Evolutionary conservation across 1,139 yeast species (phyloP).

Genomic region (Kazachstania sp.): DNA sequence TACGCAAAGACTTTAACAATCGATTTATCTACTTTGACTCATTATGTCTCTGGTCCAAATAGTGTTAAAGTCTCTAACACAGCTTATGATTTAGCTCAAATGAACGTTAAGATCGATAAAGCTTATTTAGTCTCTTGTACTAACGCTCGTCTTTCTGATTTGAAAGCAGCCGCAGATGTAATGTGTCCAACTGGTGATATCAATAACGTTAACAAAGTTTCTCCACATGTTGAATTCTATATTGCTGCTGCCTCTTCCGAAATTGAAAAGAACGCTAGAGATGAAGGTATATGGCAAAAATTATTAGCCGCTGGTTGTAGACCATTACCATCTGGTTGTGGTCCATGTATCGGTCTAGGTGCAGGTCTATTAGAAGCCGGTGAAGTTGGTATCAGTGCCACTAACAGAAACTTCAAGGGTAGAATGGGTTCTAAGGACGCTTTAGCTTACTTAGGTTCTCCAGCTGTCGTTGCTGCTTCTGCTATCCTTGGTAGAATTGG

Average conservation of each 20-base stretch:
- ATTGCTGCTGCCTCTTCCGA: slow-evolving; percentile 95
- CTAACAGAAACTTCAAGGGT: slow-evolving; percentile 96
- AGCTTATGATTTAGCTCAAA: slow-evolving; percentile 60
- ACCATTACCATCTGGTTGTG: slow-evolving; percentile 97
- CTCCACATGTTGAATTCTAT: slow-evolving; percentile 85
- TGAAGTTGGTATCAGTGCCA: slow-evolving; percentile 96
- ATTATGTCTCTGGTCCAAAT: slow-evolving; percentile 92
- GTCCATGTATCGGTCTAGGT: slow-evolving; percentile 98
- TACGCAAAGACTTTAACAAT: slow-evolving; percentile 83
- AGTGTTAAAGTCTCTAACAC: slow-evolving; percentile 87
- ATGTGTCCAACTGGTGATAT: slow-evolving; percentile 27
- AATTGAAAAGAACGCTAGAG: slow-evolving; percentile 89
- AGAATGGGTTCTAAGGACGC: slow-evolving; percentile 99
- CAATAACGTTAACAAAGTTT: slow-evolving; percentile 55
- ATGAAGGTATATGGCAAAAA: slow-evolving; percentile 83
- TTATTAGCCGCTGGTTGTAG: slow-evolving; percentile 87
- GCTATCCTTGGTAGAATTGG: slow-evolving; percentile 92
- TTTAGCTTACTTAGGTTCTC: slow-evolving; percentile 89
- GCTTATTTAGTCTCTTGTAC: slow-evolving; percentile 98
- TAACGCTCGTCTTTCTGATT: slow-evolving; percentile 85
- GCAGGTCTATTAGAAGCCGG: slow-evolving; percentile 89
- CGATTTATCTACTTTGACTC: slow-evolving; percentile 79
- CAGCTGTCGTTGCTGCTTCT: slow-evolving; percentile 97
- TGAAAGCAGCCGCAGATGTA: slow-evolving; percentile 88
- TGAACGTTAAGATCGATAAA: slow-evolving; percentile 74